Conservation (phyloP, 441 rosid genomes). For the Syzygium syzygioides region DNA sequence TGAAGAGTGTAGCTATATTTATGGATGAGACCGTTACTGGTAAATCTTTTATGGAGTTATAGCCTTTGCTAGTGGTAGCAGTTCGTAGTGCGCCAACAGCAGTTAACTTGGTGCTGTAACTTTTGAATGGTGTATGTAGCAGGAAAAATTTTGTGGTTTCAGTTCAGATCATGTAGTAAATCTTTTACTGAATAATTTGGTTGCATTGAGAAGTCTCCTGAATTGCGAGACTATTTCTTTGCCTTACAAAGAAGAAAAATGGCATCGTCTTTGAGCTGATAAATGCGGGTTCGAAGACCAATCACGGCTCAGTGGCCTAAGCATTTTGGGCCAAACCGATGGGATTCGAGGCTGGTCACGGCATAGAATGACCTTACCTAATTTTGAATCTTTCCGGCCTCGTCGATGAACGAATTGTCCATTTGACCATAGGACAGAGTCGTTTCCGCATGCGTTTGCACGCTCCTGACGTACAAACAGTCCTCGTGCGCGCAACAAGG, state of each 20-base stretch:
- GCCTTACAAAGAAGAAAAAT: neutral
- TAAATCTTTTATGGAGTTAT: neutral
- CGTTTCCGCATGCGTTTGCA: neutral
- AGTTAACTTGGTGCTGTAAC: neutral
- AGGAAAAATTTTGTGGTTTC: neutral
- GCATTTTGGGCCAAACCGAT: neutral
- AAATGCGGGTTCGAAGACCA: neutral
- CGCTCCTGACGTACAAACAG: neutral
- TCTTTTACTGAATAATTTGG: neutral
- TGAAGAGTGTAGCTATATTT: neutral
- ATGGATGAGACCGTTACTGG: neutral
- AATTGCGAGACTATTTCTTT: neutral
- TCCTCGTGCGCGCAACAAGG: neutral
- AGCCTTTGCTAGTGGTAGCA: neutral
- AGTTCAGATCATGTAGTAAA: neutral
- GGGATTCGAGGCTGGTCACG: neutral
- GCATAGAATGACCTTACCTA: neutral
- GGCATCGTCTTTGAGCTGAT: neutral
- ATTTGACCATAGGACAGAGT: neutral
- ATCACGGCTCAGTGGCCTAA: neutral
- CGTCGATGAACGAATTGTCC: neutral
- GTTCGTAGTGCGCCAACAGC: neutral
- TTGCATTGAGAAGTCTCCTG: neutral
- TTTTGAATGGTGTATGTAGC: neutral
- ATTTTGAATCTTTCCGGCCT: neutral